These are phyloP conservation scores for Prinsepia uniflora DNA, from an alignment of 306 rosid genomes.

Conservation along the genomic window DNA sequence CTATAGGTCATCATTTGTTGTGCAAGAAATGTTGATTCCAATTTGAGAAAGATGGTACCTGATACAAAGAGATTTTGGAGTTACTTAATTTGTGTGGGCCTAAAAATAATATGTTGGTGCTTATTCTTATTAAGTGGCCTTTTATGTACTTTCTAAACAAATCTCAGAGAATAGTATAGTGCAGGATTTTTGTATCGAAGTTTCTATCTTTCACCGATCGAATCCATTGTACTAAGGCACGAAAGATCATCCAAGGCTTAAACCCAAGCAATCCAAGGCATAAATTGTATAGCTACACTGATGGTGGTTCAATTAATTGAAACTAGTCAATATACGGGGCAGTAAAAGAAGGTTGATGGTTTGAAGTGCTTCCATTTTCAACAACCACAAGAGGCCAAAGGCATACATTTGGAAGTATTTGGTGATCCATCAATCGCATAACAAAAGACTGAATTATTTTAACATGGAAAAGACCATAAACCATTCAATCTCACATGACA, in stretches of 20 bases:
- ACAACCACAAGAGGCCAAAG: neutral
- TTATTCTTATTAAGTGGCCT: conserved; percentile 5
- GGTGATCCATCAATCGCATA: neutral
- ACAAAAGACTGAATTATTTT: neutral
- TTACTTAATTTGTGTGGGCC: neutral
- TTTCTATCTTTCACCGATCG: neutral
- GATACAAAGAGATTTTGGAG: neutral
- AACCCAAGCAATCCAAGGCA: no score
- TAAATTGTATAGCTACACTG: no score
- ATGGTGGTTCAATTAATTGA: neutral
- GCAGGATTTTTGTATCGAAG: neutral
- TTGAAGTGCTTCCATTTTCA: neutral
- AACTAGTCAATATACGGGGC: neutral
- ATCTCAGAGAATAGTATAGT: neutral
- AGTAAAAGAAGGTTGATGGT: neutral
- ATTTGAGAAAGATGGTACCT: neutral
- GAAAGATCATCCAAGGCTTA: no score
- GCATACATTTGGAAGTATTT: neutral
- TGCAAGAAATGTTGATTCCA: neutral
- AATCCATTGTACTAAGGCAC: neutral
- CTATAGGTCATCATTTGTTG: neutral
- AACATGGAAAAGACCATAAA: conserved; percentile 12
- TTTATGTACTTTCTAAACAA: neutral
- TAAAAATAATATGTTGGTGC: neutral
- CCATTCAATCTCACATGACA: neutral